These are phyloP conservation scores for Maudiozyma humilis DNA, from an alignment of 1,139 yeast species.

Conservation along the genomic window DNA sequence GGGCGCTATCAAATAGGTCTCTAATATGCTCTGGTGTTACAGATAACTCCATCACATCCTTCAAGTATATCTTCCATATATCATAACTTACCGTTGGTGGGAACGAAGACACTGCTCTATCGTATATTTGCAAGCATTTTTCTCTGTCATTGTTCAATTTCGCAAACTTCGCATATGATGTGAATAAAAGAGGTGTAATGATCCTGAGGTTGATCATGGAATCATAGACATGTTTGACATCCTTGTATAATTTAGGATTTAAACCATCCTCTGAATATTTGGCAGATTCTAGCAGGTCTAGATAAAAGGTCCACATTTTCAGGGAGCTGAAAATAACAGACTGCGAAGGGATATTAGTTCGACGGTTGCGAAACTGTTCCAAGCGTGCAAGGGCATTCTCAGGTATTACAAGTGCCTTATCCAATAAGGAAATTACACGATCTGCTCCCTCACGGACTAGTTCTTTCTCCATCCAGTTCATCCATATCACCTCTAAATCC, in stretches of 20 bases:
- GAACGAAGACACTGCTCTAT: constrained; percentile 56
- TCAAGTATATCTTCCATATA: constrained; percentile 63
- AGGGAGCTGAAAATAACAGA: constrained; percentile 51
- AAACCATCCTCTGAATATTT: constrained; percentile 26
- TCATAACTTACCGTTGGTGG: constrained; percentile 55
- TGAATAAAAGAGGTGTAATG: constrained; percentile 59
- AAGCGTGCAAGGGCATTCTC: constrained; percentile 21
- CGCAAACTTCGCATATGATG: constrained; percentile 52
- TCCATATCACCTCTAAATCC: constrained; percentile 63
- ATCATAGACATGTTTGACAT: constrained; percentile 47
- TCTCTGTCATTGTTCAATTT: constrained; percentile 41
- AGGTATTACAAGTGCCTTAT: constrained; percentile 44
- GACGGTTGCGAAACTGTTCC: constrained; percentile 20
- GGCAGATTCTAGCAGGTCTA: constrained; percentile 55
- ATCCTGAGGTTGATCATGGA: constrained; percentile 52
- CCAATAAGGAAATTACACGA: constrained; percentile 47
- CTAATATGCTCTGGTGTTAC: constrained; percentile 51
- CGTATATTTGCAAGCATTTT: constrained; percentile 56
- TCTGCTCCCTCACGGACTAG: constrained; percentile 46
- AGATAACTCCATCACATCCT: constrained; percentile 35
- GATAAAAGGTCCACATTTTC: constrained; percentile 64
- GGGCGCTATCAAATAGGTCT: constrained; percentile 64
- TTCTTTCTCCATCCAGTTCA: constrained; percentile 56
- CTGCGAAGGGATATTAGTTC: constrained; percentile 43
- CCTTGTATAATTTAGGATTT: constrained; percentile 28